Evolutionary conservation across 768 basidiomycete species (phyloP).

Genomic region (Mycena sanguinolenta): DNA sequence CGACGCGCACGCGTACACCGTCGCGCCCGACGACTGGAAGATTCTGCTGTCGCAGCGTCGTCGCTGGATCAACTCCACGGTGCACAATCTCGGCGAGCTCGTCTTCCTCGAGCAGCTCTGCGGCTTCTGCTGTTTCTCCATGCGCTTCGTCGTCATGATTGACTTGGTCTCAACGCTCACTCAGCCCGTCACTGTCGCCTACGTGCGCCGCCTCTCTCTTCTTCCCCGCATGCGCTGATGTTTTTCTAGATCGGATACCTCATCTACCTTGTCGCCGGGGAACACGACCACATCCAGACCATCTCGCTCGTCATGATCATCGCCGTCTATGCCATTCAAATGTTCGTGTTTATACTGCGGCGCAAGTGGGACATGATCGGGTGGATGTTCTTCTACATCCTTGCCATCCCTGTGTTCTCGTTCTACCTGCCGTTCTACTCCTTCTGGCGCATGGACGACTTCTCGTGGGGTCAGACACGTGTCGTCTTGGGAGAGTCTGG

Average conservation of each 20-base stretch:
- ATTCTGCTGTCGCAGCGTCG: slow-evolving; percentile 95
- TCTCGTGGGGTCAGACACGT: slow-evolving; percentile 96
- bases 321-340: slow-evolving; percentile 95
- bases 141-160: slow-evolving; percentile 98
- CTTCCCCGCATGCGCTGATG: slow-evolving; percentile 32
- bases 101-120: slow-evolving; percentile 92
- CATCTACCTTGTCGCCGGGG: slow-evolving; percentile 80
- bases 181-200: slow-evolving; percentile 89
- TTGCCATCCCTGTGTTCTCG: slow-evolving; percentile 94
- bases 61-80: slow-evolving; percentile 99
- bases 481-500: slow-evolving; percentile 94
- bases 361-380: slow-evolving; percentile 99
- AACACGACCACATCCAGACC: slow-evolving; percentile 77
- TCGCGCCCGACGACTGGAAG: slow-evolving; percentile 96
- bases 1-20: slow-evolving; percentile 94
- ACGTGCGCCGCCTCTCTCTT: slow-evolving; percentile 73
- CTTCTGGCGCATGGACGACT: slow-evolving; percentile 99
- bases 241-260: slow-evolving; percentile 83
- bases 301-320: slow-evolving; percentile 93
- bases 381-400: slow-evolving; percentile 96
- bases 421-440: slow-evolving; percentile 94
- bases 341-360: slow-evolving; percentile 90
- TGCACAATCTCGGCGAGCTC: slow-evolving; percentile 96
- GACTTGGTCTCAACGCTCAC: slow-evolving; percentile 91
- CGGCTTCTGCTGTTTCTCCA: slow-evolving; percentile 99